These are phyloP conservation scores for Croton laevigatus DNA, from an alignment of 441 rosid species.

Conservation along the genomic window DNA sequence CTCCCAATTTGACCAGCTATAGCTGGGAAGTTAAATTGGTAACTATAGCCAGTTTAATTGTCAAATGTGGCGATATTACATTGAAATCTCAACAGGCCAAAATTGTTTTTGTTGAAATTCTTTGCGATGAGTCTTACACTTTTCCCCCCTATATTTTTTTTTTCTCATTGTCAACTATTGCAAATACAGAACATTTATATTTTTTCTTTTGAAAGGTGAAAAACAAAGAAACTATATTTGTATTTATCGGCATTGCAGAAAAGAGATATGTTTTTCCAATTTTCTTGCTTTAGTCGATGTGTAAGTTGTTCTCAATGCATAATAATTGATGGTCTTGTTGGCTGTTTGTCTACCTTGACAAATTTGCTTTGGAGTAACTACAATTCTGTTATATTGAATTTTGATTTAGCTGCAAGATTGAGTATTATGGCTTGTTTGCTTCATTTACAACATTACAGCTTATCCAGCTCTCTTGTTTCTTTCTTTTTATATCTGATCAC, in stretches of 20 bases:
- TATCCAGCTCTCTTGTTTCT: neutral
- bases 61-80: neutral
- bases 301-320: too few species aligned
- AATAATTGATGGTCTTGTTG: neutral
- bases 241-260: neutral
- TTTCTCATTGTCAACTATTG: neutral
- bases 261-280: too few species aligned
- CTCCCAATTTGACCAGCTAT: neutral
- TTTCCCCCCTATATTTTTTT: neutral
- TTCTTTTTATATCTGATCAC: slow-evolving; percentile 6
- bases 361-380: neutral
- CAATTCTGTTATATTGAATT: neutral
- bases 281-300: too few species aligned
- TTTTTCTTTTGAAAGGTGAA: neutral
- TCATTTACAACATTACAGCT: slow-evolving; percentile 1
- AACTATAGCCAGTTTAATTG: neutral
- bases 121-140: neutral
- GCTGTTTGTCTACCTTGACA: neutral
- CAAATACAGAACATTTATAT: neutral
- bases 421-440: neutral
- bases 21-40: neutral
- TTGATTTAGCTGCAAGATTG: slow-evolving; percentile 3
- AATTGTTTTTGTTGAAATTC: neutral
- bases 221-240: neutral
- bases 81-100: neutral